Conservation (phyloP, 306 rosid species). For the Neltuma alba region DNA sequence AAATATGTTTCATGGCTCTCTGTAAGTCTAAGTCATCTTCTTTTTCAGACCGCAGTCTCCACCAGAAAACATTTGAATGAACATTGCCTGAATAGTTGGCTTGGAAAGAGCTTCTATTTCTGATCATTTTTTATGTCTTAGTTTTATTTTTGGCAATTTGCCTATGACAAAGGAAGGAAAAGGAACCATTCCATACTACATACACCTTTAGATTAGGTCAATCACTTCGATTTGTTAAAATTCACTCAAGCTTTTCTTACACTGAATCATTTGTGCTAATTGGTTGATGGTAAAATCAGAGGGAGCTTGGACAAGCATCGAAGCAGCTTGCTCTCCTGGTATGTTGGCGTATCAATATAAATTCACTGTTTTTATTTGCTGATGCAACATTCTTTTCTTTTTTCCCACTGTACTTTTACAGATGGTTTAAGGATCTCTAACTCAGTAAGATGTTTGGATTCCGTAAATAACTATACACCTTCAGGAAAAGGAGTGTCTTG, state of each 20-base stretch:
- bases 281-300: conserved; percentile 56
- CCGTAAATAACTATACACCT: conserved; percentile 36
- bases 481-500: conserved; percentile 75
- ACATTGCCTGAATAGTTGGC: conserved; percentile 5
- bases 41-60: neutral
- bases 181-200: neutral
- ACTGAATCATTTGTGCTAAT: conserved; percentile 29
- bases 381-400: neutral
- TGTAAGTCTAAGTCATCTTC: neutral
- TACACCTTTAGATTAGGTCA: conserved; percentile 24
- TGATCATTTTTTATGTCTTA: neutral
- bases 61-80: neutral
- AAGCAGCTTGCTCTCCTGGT: conserved; percentile 64
- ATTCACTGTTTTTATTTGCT: conserved; percentile 18
- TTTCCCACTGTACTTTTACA: neutral
- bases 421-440: conserved; percentile 1
- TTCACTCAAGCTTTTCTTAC: conserved; percentile 16
- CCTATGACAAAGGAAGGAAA: conserved; percentile 9
- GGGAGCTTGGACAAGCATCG: conserved; percentile 66
- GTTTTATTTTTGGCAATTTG: conserved; percentile 23
- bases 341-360: conserved; percentile 34
- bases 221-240: conserved; percentile 5
- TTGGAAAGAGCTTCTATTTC: conserved; percentile 17
- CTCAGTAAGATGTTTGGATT: conserved; percentile 30
- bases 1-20: neutral